Evolutionary conservation across 208 protist species (phyloP), one percentile per base, ranked within the genome.

Genomic region (Sergeia podlipaevii): DNA sequence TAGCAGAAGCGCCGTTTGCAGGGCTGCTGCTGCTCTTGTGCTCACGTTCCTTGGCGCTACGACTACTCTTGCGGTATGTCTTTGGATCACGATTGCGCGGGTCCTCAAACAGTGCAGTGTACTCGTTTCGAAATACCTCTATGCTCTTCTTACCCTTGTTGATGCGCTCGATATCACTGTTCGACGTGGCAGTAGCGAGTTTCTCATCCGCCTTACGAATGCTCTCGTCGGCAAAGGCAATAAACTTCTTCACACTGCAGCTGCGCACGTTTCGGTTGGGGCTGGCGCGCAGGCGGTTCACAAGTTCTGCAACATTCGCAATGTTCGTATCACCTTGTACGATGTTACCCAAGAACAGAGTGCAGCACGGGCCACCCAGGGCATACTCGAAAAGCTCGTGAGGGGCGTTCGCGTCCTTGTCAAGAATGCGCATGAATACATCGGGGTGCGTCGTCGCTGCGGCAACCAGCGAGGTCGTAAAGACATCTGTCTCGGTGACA

Each of bases 361-460:
- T 88, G 54, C 69, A 66, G 65, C 80, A 88, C 6, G 80, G 69
- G 15, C 75, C 75, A 1, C 80, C 75, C 7, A 88, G 59, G n/a
- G 80, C 75, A 49, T 78, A 81, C 39, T 81, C 69, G 20, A 88
- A 73, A 7, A 88, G 69, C 38, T 74, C 72, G 42, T 74, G 57
- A 26, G 77, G 72, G 7, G 60, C 59, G 43, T 62, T 65, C 8
- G 49, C 41, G 49, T 76, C 72, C 50, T 71, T 70, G 44, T 77
- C 74, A 11, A 83, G 33, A n/a, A 81, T 72, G 38, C 71, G 61
- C 4, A 36, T 44, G 26, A 80, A 77, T 8, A 80, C 42, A 10
- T 62, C 39, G 7, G 74, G 65, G 38, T 84, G 55, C 36, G 44
- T 60, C 3, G 66, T 59, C 51, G 64, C 52, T 18, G 74, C 65